A percentile compares a stretch with the other conserved stretches of the same genome.
Conservation (phyloP, 148 eudicot genomes). For the Chenopodium formosanum region DNA sequence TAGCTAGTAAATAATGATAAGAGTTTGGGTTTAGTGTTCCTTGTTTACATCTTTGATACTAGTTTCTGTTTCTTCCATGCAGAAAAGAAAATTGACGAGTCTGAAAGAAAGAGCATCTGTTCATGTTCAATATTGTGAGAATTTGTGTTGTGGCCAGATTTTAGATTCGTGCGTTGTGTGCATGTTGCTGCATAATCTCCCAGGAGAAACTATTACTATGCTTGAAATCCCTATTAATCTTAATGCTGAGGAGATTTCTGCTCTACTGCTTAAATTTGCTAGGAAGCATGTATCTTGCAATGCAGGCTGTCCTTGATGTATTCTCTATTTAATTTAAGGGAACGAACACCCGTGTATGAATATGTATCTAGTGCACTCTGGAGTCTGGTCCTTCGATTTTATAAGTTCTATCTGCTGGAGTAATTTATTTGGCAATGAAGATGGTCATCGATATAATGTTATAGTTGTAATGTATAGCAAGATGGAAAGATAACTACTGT, state of each 20-base stretch:
- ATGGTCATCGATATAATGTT: conserved; percentile 8
- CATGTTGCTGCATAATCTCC: conserved; percentile 14
- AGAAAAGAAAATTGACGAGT: conserved; percentile 69
- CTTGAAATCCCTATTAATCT: not conserved
- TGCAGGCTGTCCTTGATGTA: conserved; percentile 23
- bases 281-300: conserved; percentile 13
- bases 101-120: conserved; percentile 49
- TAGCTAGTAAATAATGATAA: not conserved
- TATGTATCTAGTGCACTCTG: conserved; percentile 16
- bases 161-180: conserved; percentile 14
- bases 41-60: conserved; percentile 1
- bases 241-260: conserved; percentile 7
- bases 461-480: conserved; percentile 22
- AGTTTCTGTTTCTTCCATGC: conserved; percentile 25
- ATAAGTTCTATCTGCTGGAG: not conserved
- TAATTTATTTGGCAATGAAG: conserved; percentile 9
- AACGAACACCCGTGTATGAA: conserved; percentile 17
- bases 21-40: not conserved
- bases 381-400: conserved; percentile 1
- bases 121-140: conserved; percentile 68
- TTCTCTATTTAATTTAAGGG: conserved; percentile 4
- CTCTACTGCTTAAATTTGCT: conserved; percentile 12
- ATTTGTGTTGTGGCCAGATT: not conserved
- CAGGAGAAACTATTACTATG: not conserved
- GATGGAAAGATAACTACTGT: not conserved